phyloP scores from a whole-genome alignment of 169 alveolate genomes.

The Eimeria praecox region DNA sequence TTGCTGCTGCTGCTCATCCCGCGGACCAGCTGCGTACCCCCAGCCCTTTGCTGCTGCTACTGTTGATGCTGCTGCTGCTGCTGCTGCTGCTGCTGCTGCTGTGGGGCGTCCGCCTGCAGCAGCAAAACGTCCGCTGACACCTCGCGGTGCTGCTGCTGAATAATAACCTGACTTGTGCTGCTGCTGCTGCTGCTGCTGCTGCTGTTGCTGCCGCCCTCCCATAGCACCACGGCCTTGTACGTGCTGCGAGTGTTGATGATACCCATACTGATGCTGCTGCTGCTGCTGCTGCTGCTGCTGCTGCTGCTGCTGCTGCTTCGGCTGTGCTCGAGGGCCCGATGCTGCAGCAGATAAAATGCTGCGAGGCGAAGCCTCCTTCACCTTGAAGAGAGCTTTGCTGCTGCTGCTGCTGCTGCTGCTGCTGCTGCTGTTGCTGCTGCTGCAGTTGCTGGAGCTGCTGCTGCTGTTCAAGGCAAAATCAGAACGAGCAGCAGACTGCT shows the following conservation, averaged over 20 bases:
- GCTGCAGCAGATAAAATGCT: neutral
- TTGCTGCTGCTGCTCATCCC: neutral
- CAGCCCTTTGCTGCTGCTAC: neutral
- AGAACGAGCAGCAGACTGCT: neutral
- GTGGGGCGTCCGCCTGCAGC: neutral
- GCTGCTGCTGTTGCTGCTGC: constrained; percentile 63
- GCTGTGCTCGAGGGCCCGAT: neutral
- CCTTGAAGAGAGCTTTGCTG: no score
- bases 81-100: constrained; percentile 61
- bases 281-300: constrained; percentile 53
- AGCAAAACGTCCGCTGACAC: neutral
- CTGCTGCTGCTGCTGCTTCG: constrained; percentile 31
- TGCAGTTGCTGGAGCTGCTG: no score
- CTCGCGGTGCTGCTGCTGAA: neutral
- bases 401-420: constrained; percentile 6
- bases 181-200: constrained; percentile 53
- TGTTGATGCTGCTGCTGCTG: constrained; percentile 26
- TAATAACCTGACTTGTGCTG: neutral
- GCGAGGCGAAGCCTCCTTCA: neutral
- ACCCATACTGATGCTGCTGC: constrained; percentile 6
- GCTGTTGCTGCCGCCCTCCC: constrained; percentile 2
- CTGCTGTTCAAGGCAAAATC: neutral
- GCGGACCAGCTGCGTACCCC: neutral
- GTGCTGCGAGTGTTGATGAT: neutral
- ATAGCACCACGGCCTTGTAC: neutral